Evolutionary conservation across 2,329 filamentous ascomycete species (phyloP).

Genomic region (Aspergillus aculeatinus): DNA sequence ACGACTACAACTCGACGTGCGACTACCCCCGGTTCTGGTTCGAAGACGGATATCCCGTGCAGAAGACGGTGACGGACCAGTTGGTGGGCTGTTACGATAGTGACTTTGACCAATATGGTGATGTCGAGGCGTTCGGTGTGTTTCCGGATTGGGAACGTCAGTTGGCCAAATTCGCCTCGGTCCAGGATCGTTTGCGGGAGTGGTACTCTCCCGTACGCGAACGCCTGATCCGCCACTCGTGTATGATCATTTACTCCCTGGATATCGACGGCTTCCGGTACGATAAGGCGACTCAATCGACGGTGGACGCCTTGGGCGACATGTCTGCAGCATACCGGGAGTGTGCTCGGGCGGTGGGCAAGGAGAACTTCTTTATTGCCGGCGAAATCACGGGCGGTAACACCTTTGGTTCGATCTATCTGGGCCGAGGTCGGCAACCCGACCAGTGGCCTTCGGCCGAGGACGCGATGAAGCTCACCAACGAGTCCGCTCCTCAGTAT

Average conservation of each 20-base stretch:
- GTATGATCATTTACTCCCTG: constrained; percentile 58
- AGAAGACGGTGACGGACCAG: constrained; percentile 45
- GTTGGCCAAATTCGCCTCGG: constrained; percentile 63
- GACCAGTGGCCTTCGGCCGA: constrained; percentile 48
- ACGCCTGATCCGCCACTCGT: constrained; percentile 61
- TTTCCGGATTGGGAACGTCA: constrained; percentile 63
- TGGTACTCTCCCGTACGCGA: constrained; percentile 59
- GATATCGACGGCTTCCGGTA: constrained; percentile 66
- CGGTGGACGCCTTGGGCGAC: constrained; percentile 58
- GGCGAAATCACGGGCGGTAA: constrained; percentile 64
- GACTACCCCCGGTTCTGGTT: constrained; percentile 62
- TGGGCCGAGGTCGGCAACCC: constrained; percentile 61
- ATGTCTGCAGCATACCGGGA: constrained; percentile 58
- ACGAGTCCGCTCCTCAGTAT: constrained; percentile 39
- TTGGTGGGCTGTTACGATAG: constrained; percentile 59
- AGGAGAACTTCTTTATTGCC: constrained; percentile 62
- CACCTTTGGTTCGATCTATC: constrained; percentile 57
- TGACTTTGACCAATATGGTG: constrained; percentile 64
- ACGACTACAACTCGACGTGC: constrained; percentile 54
- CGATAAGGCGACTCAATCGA: constrained; percentile 64
- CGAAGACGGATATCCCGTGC: constrained; percentile 54
- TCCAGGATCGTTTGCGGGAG: constrained; percentile 65
- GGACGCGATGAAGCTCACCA: constrained; percentile 50
- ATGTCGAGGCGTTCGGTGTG: constrained; percentile 62
- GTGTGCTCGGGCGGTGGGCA: constrained; percentile 56